These are phyloP conservation scores for Liquidambar formosana DNA, from an alignment of 164 flowering plant species.

Conservation along the genomic window DNA sequence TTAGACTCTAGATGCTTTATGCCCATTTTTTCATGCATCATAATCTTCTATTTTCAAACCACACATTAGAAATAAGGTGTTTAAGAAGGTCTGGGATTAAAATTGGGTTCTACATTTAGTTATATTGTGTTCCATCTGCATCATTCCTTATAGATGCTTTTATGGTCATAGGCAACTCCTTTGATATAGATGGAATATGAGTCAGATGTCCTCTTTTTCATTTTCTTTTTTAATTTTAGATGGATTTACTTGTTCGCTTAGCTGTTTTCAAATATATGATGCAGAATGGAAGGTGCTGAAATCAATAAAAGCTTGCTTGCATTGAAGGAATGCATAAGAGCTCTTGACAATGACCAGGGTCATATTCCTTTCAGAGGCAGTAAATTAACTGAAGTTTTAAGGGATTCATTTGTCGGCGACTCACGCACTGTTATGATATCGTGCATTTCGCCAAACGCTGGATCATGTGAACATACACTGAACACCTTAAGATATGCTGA, in stretches of 20 bases:
- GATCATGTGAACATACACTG: constrained; percentile 93
- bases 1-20: neutral
- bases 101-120: neutral
- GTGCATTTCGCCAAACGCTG: constrained; percentile 91
- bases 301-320: constrained; percentile 94
- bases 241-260: neutral
- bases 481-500: constrained; percentile 98
- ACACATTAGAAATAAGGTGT: neutral
- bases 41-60: neutral
- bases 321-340: constrained; percentile 91
- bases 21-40: neutral
- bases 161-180: neutral
- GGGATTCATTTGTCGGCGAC: constrained; percentile 94
- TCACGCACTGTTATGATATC: constrained; percentile 98
- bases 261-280: constrained; percentile 4
- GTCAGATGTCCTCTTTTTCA: neutral
- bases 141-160: neutral
- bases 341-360: constrained; percentile 92
- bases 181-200: neutral
- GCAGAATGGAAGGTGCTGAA: constrained; percentile 97
- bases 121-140: neutral
- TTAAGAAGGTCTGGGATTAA: neutral
- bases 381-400: constrained; percentile 88
- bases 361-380: constrained; percentile 99
- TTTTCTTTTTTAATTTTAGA: too few relatives aligned